Conservation (phyloP, 75 land plant genomes). For the Sequoia sempervirens region DNA sequence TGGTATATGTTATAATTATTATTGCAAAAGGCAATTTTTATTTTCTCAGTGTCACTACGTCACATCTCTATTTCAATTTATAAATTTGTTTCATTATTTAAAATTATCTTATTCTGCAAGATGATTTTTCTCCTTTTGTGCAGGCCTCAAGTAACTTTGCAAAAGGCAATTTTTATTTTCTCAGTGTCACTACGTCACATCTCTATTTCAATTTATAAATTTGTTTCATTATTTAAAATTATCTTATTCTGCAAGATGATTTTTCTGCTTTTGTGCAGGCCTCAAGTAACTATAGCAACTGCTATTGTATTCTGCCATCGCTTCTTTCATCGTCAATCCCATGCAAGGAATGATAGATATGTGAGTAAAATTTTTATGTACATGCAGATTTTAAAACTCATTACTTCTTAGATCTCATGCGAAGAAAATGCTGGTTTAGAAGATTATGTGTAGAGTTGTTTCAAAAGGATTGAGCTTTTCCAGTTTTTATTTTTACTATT, state of each 20-base stretch:
- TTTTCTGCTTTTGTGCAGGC: constrained; percentile 16
- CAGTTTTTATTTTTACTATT: not conserved
- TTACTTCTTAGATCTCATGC: not conserved
- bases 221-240: not conserved
- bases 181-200: not conserved
- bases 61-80: not conserved
- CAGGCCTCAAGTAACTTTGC: constrained; percentile 54
- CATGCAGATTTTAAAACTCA: not conserved
- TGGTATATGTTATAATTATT: not conserved
- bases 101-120: not conserved
- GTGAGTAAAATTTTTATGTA: constrained; percentile 17
- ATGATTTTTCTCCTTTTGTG: not conserved
- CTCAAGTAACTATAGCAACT: constrained; percentile 82
- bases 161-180: not conserved
- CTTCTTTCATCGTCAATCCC: constrained; percentile 81
- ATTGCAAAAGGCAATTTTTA: not conserved
- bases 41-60: not conserved
- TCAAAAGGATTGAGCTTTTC: not conserved
- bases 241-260: not conserved
- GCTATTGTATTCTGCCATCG: constrained; percentile 83
- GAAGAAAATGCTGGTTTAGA: not conserved
- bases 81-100: not conserved
- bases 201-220: not conserved
- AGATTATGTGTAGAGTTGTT: not conserved
- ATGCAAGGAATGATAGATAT: constrained; percentile 75